Evolutionary conservation across 441 rosid species (phyloP), one percentile per base, ranked within the genome.

Genomic region (Raphanus hybrid): DNA sequence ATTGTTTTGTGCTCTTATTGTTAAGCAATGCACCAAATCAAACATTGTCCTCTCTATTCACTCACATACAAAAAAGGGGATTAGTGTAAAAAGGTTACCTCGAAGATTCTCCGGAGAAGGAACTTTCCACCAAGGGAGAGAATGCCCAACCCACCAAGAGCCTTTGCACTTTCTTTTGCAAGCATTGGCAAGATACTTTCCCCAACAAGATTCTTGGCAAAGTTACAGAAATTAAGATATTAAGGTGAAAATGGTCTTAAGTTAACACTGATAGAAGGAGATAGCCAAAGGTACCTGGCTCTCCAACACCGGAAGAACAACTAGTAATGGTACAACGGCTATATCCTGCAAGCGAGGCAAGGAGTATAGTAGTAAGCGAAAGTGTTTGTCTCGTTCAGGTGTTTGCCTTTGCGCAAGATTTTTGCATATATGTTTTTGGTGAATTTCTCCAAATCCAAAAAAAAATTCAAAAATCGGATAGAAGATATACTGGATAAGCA

Each of bases 141-240:
- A 71, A 96, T 73, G 58, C 97, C 99, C 16, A 96, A 84, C 70
- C 98, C 98, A 67, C 82, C 86, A 82, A 93, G 88, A 69, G 97
- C 98, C 82, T 90, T 90, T 66, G 90, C 84, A 84, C 98, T 96
- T 85, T 96, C 98, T 85, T 93, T 75, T 43, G 83, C 90, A 80
- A 96, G 99, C 93, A 88, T 89, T 23, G 97, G 98, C 95, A 88
- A 90, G 57, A 93, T 87, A 71, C 97, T 96, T 80, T 84, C 98
- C 71, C 86, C 89, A 8, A 78, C 86, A 76, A 88, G 74, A 84
- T 82, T 88, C 98, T 92, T 84, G 57, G 57, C 60, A 77, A 67
- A 41, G 45, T 15, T 64, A 64, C 8, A 0, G 15, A 66, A 23
- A 66, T 39, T 39, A 37, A 52, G 55, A 70, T 71, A 60, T 64